phyloP scores from a whole-genome alignment of 2,329 filamentous ascomycete genomes.

The Trichoderma semiorbis region DNA sequence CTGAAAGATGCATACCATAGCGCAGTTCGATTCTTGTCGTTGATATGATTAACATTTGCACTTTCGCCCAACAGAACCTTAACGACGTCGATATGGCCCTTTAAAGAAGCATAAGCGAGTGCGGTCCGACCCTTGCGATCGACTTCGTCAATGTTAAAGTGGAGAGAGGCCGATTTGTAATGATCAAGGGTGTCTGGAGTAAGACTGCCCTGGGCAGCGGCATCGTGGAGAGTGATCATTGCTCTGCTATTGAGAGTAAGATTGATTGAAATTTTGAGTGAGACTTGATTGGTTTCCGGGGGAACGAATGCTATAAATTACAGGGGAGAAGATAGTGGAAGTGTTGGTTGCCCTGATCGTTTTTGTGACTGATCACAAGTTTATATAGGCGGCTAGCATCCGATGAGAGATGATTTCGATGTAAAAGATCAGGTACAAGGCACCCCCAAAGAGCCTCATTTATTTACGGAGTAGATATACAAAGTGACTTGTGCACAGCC shows the following conservation, averaged over 20 bases:
- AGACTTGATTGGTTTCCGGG: background rate
- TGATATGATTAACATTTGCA: background rate
- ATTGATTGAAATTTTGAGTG: background rate
- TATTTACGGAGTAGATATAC: background rate
- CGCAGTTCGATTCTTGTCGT: background rate
- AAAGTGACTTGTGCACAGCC: background rate
- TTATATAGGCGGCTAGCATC: background rate
- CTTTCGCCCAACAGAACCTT: background rate
- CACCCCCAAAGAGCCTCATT: background rate
- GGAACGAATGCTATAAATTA: background rate
- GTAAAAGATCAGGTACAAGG: background rate
- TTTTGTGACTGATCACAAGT: background rate
- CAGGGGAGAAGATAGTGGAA: background rate
- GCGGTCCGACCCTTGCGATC: constrained; percentile 2
- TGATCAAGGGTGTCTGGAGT: background rate
- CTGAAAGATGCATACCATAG: background rate
- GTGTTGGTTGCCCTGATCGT: background rate
- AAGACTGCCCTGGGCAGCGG: background rate
- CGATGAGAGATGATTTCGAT: background rate
- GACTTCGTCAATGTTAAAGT: background rate
- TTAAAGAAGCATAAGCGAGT: background rate
- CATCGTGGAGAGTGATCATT: background rate
- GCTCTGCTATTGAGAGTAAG: background rate
- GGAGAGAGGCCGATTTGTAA: background rate
- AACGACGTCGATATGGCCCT: background rate